Conservation (phyloP, 805 yeast genomes). For the Yarrowia bubula region DNA sequence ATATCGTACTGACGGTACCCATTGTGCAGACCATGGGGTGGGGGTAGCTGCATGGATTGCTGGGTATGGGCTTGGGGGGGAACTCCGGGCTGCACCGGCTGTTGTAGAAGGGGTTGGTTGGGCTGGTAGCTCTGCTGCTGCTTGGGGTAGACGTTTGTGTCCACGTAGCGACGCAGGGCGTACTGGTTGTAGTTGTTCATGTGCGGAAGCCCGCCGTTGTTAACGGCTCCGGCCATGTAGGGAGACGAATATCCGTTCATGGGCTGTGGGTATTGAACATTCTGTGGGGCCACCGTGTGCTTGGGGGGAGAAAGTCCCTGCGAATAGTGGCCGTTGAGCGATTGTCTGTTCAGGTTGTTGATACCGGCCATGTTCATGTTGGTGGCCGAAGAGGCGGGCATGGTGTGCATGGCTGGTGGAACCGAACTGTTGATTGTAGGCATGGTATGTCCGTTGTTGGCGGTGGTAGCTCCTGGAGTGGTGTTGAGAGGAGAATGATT, state of each 20-base stretch:
- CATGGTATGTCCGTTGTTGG: slow-evolving; percentile 17
- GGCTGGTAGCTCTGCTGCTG: slow-evolving; percentile 6
- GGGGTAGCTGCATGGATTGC: slow-evolving; percentile 26
- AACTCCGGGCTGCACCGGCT: slow-evolving; percentile 8
- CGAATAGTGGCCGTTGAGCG: slow-evolving; percentile 1
- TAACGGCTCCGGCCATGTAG: slow-evolving; percentile 8
- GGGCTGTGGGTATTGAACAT: slow-evolving; percentile 25
- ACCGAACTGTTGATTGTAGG: slow-evolving; percentile 21
- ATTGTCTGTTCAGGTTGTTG: background rate
- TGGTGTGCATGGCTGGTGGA: slow-evolving; percentile 25
- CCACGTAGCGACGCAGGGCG: slow-evolving; percentile 6
- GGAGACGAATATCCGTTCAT: background rate
- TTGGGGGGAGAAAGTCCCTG: slow-evolving; percentile 28
- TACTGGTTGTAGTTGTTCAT: slow-evolving; percentile 26
- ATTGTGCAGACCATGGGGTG: slow-evolving; percentile 17
- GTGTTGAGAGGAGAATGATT: slow-evolving; percentile 16
- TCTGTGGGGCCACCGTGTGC: slow-evolving; percentile 11
- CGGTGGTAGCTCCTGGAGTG: slow-evolving; percentile 10
- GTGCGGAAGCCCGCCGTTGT: slow-evolving; percentile 12
- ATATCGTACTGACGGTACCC: background rate
- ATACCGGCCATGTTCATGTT: slow-evolving; percentile 12
- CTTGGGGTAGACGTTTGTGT: slow-evolving; percentile 7
- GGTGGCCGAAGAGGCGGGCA: background rate
- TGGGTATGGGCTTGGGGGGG: slow-evolving; percentile 20
- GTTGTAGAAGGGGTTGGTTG: slow-evolving; percentile 15